Evolutionary conservation across 2,329 filamentous ascomycete genomes (phyloP).

Genomic region (Penicillium decumbens): DNA sequence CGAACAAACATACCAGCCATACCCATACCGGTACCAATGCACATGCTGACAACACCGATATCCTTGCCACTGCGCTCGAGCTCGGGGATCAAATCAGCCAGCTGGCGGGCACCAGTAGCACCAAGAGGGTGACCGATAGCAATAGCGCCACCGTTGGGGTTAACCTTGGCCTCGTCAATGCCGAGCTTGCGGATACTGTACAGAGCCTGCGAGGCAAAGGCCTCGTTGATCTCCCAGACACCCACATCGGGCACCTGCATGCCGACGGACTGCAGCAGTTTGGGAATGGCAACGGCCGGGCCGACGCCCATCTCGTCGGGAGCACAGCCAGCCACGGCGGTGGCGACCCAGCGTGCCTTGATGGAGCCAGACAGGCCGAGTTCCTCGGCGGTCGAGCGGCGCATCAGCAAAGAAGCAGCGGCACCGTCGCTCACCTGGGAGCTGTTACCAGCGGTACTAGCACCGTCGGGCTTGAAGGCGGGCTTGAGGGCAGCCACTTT

Average conservation of each 20-base stretch:
- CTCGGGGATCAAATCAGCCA: slow-evolving; percentile 68
- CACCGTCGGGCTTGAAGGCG: slow-evolving; percentile 70
- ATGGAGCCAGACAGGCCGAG: slow-evolving; percentile 66
- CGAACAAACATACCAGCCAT: slow-evolving; percentile 65
- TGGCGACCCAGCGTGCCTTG: slow-evolving; percentile 77
- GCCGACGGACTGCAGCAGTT: slow-evolving; percentile 65
- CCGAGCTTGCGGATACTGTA: slow-evolving; percentile 64
- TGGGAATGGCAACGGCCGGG: slow-evolving; percentile 79
- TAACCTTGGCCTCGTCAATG: slow-evolving; percentile 65
- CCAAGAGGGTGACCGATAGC: slow-evolving; percentile 90
- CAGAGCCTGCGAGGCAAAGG: slow-evolving; percentile 60
- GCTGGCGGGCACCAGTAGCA: slow-evolving; percentile 77
- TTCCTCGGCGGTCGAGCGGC: slow-evolving; percentile 69
- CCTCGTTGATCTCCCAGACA: slow-evolving; percentile 93
- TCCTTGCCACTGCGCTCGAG: slow-evolving; percentile 63
- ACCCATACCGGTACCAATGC: slow-evolving; percentile 76
- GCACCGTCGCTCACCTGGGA: slow-evolving; percentile 86
- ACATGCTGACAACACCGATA: slow-evolving; percentile 87
- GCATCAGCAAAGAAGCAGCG: slow-evolving; percentile 77
- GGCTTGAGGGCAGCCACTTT: slow-evolving; percentile 76
- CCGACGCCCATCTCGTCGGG: slow-evolving; percentile 95
- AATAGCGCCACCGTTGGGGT: slow-evolving; percentile 89
- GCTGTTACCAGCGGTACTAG: slow-evolving; percentile 78
- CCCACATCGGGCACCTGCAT: slow-evolving; percentile 65
- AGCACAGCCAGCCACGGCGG: slow-evolving; percentile 68